Percentiles rank a stretch among this genome's conserved stretches.
phyloP scores from a whole-genome alignment of 306 rosid genomes.

The Oxytropis ochrocephala region DNA sequence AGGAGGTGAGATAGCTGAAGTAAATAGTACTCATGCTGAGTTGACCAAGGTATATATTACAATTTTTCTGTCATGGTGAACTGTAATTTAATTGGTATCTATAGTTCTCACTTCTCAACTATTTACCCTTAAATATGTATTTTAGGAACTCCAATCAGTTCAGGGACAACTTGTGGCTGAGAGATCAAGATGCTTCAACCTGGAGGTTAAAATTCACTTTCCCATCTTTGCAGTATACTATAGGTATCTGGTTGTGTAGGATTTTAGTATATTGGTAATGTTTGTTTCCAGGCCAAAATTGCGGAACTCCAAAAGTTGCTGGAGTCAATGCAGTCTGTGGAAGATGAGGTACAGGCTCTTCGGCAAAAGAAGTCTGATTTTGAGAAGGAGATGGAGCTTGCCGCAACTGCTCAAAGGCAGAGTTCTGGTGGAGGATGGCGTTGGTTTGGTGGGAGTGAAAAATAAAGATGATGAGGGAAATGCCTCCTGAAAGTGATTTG shows the following conservation, averaged over 20 bases:
- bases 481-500: constrained; percentile 12
- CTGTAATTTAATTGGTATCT: neutral
- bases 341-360: constrained; percentile 73
- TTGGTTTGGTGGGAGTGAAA: constrained; percentile 53
- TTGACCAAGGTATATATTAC: constrained; percentile 63
- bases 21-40: constrained; percentile 69
- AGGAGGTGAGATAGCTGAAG: constrained; percentile 55
- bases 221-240: neutral
- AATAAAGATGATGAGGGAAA: constrained; percentile 10
- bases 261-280: constrained; percentile 4
- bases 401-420: constrained; percentile 68
- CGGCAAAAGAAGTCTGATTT: constrained; percentile 69
- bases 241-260: neutral
- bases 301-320: constrained; percentile 64
- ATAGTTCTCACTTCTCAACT: constrained; percentile 29
- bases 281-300: constrained; percentile 75
- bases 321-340: constrained; percentile 72
- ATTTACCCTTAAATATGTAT: constrained; percentile 6
- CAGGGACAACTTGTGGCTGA: constrained; percentile 88
- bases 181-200: constrained; percentile 91
- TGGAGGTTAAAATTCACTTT: constrained; percentile 55
- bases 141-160: constrained; percentile 88
- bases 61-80: constrained; percentile 6
- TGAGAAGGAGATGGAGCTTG: constrained; percentile 58
- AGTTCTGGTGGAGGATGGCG: constrained; percentile 87